These are phyloP conservation scores for Echinosphaeria canescens DNA, from an alignment of 2,329 filamentous ascomycete genomes.

Conservation along the genomic window DNA sequence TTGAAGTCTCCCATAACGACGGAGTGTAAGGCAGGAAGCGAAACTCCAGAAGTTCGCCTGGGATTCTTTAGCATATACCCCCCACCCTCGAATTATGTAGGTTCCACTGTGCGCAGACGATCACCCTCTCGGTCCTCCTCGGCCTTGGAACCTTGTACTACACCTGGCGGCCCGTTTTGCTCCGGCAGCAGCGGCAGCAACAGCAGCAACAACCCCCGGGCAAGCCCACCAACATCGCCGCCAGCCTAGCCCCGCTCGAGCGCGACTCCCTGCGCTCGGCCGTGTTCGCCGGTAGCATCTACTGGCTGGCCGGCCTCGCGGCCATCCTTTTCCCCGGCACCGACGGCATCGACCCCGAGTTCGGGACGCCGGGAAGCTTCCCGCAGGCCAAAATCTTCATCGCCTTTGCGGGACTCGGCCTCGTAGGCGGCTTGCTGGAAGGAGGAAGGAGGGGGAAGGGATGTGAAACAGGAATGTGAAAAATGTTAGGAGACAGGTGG, in stretches of 20 bases:
- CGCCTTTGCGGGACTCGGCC: conserved; percentile 4
- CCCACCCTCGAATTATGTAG: too few relatives aligned
- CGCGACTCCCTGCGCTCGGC: conserved; percentile 12
- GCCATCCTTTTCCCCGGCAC: conserved; percentile 15
- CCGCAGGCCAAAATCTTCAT: conserved; percentile 14
- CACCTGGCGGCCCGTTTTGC: conserved; percentile 12
- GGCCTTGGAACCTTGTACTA: conserved; percentile 16
- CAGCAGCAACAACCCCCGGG: too few relatives aligned
- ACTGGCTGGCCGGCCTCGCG: conserved; percentile 17
- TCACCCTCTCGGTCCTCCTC: conserved; percentile 15
- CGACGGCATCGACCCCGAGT: conserved; percentile 18
- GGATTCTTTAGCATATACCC: too few relatives aligned
- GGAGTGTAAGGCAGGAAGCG: not conserved
- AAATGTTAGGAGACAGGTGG: too few relatives aligned
- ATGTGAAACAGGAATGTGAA: not conserved
- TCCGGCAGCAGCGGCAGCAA: too few relatives aligned
- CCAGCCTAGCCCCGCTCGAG: conserved; percentile 3
- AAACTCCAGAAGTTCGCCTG: conserved; percentile 1
- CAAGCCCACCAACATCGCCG: not conserved
- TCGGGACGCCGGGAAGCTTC: conserved; percentile 17
- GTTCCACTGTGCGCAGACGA: conserved; percentile 20
- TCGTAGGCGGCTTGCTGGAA: not conserved
- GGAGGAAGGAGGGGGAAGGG: not conserved
- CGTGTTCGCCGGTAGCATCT: conserved; percentile 15
- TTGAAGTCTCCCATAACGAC: not conserved